Conservation (phyloP, 441 rosid genomes). For the Daphne laureola region DNA sequence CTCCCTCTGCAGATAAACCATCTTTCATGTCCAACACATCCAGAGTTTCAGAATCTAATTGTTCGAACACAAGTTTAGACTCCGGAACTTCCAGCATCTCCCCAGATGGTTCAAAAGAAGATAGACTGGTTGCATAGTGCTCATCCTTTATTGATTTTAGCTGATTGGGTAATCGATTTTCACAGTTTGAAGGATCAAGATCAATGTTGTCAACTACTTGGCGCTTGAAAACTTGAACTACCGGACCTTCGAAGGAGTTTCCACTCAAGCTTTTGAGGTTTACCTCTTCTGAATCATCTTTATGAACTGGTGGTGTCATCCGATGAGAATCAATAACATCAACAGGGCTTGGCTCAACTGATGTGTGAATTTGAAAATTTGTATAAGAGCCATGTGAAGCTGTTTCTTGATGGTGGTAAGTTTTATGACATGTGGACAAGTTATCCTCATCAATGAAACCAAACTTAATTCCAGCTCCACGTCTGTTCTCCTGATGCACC, state of each 20-base stretch:
- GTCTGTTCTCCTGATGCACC: slow-evolving; percentile 21
- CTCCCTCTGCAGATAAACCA: slow-evolving; percentile 13
- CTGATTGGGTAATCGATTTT: slow-evolving; percentile 17
- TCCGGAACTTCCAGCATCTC: slow-evolving; percentile 19
- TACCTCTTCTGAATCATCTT: slow-evolving; percentile 20
- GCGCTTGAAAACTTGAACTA: slow-evolving; percentile 14
- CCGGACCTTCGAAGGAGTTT: slow-evolving; percentile 19
- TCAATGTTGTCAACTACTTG: slow-evolving; percentile 15
- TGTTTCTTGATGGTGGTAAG: slow-evolving; percentile 18
- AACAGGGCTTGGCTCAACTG: slow-evolving; percentile 16
- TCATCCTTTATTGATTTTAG: slow-evolving; percentile 15
- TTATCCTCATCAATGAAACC: slow-evolving; percentile 23
- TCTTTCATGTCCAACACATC: slow-evolving; percentile 16
- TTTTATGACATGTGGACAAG: slow-evolving; percentile 21
- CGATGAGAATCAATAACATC: slow-evolving; percentile 13
- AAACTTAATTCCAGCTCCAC: slow-evolving; percentile 27
- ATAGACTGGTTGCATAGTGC: slow-evolving; percentile 13
- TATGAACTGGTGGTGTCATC: slow-evolving; percentile 15
- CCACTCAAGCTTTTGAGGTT: slow-evolving; percentile 19
- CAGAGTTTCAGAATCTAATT: slow-evolving; percentile 16
- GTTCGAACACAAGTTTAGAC: slow-evolving; percentile 17
- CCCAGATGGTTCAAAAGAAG: slow-evolving; percentile 24
- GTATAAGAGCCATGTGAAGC: slow-evolving; percentile 18
- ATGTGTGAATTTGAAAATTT: slow-evolving; percentile 17
- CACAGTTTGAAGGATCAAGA: slow-evolving; percentile 20